Conservation (phyloP, 2,329 filamentous ascomycete species). For the Nannizziopsis arthrosporioides region DNA sequence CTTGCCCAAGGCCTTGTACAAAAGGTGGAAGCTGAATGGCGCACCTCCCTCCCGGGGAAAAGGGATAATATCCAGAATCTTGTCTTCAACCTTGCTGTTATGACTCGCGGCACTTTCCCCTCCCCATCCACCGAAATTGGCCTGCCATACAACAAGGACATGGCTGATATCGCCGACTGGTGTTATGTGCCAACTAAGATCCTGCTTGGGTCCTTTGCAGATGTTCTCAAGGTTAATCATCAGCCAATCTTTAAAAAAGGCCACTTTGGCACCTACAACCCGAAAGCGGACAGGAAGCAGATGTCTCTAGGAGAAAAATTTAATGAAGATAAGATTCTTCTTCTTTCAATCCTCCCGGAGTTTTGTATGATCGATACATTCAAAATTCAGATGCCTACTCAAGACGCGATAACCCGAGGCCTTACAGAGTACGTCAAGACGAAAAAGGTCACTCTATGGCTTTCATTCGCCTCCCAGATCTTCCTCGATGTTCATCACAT, state of each 20-base stretch:
- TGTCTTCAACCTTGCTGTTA: slow-evolving; percentile 2
- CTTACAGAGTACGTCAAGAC: slow-evolving; percentile 25
- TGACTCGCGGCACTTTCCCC: not conserved
- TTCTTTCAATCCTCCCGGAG: slow-evolving; percentile 28
- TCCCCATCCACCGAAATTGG: not conserved
- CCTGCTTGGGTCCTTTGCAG: slow-evolving; percentile 10
- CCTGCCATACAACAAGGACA: not conserved
- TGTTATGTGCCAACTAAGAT: slow-evolving; percentile 8
- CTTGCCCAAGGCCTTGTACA: slow-evolving; percentile 16
- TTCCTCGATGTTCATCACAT: slow-evolving; percentile 33
- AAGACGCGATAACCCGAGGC: slow-evolving; percentile 31
- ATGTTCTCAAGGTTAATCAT: not conserved
- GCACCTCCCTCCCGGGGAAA: slow-evolving; percentile 10
- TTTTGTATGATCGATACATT: slow-evolving; percentile 14
- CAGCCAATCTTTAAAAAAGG: not conserved
- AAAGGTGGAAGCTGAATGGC: slow-evolving; percentile 10
- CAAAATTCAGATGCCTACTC: slow-evolving; percentile 16
- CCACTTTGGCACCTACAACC: slow-evolving; percentile 10
- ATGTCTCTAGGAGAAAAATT: slow-evolving; percentile 24
- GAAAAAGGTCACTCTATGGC: slow-evolving; percentile 24
- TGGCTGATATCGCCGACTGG: not conserved
- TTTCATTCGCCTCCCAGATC: slow-evolving; percentile 33
- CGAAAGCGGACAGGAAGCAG: slow-evolving; percentile 9
- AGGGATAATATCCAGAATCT: slow-evolving; percentile 8
- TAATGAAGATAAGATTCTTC: slow-evolving; percentile 26